Conservation (phyloP, 306 rosid genomes). For the Inga leiocalycina region DNA sequence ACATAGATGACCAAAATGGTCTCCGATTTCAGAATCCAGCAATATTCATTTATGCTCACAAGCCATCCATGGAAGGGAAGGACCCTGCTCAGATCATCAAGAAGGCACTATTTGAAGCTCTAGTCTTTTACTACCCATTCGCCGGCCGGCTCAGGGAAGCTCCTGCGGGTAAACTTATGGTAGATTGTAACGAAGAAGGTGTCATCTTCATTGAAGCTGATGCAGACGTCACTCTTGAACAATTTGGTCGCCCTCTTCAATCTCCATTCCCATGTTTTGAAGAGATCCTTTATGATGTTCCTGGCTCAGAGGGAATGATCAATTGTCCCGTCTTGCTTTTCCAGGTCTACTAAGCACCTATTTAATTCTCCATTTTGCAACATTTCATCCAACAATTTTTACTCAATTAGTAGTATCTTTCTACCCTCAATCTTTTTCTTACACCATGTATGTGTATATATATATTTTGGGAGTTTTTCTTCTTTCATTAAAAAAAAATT, state of each 20-base stretch:
- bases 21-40: neutral
- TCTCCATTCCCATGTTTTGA: neutral
- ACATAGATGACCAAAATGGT: neutral
- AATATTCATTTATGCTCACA: neutral
- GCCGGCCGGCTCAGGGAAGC: conserved; percentile 32
- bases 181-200: neutral
- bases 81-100: neutral
- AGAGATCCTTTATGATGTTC: neutral
- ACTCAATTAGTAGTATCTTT: too few relatives aligned
- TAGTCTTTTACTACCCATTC: neutral
- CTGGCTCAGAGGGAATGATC: neutral
- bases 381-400: too few relatives aligned
- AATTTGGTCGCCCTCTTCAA: neutral
- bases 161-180: conserved; percentile 41
- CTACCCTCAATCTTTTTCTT: too few relatives aligned
- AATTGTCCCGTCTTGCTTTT: neutral
- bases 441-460: too few relatives aligned
- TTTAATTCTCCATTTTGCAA: neutral
- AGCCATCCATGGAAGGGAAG: neutral
- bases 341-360: neutral
- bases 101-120: neutral
- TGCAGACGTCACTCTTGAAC: conserved; percentile 41
- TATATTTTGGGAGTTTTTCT: too few relatives aligned
- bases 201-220: conserved; percentile 36
- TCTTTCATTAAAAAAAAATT: too few relatives aligned